A percentile compares a stretch with the other conserved stretches of the same genome.
These are phyloP conservation scores for Effrenium voratum DNA, from an alignment of 73 alveolate species.

Conservation along the genomic window DNA sequence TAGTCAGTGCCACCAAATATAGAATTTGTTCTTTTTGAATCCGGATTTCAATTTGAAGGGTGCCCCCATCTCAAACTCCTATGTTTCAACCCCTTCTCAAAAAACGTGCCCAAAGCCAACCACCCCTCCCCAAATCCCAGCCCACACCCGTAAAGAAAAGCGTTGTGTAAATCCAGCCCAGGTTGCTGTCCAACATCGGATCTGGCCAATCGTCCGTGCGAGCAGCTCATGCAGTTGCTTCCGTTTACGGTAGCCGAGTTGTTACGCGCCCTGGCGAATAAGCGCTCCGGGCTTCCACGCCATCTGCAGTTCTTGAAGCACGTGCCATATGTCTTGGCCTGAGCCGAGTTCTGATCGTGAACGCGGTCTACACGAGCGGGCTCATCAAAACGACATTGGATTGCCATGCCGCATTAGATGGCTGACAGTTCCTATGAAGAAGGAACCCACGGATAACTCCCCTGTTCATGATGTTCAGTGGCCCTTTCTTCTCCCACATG, in stretches of 20 bases:
- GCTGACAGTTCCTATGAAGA: constrained; percentile 3
- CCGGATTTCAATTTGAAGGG: too few species aligned
- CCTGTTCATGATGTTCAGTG: not conserved
- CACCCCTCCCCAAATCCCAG: too few species aligned
- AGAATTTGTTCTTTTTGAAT: too few species aligned
- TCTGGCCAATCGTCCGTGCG: not conserved
- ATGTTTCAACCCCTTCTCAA: too few species aligned
- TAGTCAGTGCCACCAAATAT: too few species aligned
- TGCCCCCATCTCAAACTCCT: too few species aligned
- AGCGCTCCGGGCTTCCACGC: not conserved
- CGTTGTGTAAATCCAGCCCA: too few species aligned
- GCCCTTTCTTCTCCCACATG: constrained; percentile 12
- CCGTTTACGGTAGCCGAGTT: not conserved
- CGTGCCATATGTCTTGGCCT: not conserved
- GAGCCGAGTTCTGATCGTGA: not conserved
- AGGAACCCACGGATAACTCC: not conserved
- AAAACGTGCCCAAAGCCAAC: too few species aligned
- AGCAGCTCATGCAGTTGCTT: not conserved
- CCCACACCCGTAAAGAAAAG: too few species aligned
- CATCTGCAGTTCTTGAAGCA: not conserved
- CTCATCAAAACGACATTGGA: not conserved
- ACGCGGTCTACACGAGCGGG: constrained; percentile 5
- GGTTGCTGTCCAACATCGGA: not conserved
- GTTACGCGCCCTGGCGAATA: not conserved
- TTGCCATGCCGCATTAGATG: not conserved